These are phyloP conservation scores for Jackrogersella minutella DNA, from an alignment of 495 filamentous ascomycete genomes.

Conservation along the genomic window DNA sequence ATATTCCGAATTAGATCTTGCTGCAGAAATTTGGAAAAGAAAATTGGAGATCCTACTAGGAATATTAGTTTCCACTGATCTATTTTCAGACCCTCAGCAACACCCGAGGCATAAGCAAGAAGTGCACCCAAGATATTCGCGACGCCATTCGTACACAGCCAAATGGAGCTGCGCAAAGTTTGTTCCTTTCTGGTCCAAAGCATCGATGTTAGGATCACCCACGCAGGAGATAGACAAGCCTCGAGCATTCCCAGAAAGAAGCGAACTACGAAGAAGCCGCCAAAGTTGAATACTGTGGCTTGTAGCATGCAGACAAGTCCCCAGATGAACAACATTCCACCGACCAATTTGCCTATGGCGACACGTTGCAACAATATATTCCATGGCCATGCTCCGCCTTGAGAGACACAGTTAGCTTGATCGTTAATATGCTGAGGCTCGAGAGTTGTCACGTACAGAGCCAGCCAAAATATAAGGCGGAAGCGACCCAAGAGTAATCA, in stretches of 20 bases:
- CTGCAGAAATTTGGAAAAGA: not conserved
- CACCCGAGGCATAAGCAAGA: constrained; percentile 35
- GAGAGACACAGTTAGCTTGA: constrained; percentile 1
- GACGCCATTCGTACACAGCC: constrained; percentile 39
- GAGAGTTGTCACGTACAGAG: constrained; percentile 29
- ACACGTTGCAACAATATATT: constrained; percentile 45
- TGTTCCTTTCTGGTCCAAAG: constrained; percentile 41
- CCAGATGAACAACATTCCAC: constrained; percentile 47
- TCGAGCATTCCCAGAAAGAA: constrained; percentile 52
- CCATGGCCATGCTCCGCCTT: constrained; percentile 46
- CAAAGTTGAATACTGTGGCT: constrained; percentile 43
- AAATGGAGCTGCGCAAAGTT: constrained; percentile 36
- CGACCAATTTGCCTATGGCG: constrained; percentile 45
- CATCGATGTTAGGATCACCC: constrained; percentile 45
- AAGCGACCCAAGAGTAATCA: constrained; percentile 47
- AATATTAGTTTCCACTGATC: constrained; percentile 43
- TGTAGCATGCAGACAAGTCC: constrained; percentile 45
- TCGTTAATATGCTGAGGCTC: not conserved
- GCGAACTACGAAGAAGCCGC: constrained; percentile 43
- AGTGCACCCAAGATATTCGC: constrained; percentile 35
- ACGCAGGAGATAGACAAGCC: constrained; percentile 44
- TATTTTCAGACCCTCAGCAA: constrained; percentile 31
- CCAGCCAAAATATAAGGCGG: constrained; percentile 47
- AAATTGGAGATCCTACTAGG: constrained; percentile 16
- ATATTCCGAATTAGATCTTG: not conserved